Evolutionary conservation across 2,329 filamentous ascomycete genomes (phyloP).

Genomic region (Botryotinia calthae): DNA sequence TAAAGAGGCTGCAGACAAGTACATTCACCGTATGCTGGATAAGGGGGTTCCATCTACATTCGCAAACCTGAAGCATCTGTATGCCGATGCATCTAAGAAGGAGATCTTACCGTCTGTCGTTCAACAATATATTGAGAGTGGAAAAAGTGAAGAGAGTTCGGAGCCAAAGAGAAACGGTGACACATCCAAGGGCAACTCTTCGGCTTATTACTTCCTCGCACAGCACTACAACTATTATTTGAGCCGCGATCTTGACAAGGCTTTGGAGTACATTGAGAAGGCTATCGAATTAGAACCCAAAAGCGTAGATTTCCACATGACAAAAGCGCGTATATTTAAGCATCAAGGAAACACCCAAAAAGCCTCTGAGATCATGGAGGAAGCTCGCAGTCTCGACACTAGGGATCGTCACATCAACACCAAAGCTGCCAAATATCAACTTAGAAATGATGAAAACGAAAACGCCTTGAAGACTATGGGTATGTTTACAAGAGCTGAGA

Average conservation of each 20-base stretch:
- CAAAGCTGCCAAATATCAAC: conserved; percentile 94
- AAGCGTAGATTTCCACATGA: conserved; percentile 90
- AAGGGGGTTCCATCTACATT: conserved; percentile 96
- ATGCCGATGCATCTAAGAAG: conserved; percentile 74
- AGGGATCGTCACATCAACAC: conserved; percentile 98
- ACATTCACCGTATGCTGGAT: conserved; percentile 79
- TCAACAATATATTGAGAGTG: conserved; percentile 70
- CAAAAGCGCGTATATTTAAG: conserved; percentile 92
- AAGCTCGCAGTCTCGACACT: conserved; percentile 78
- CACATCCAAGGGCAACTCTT: conserved; percentile 65
- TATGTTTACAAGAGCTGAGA: conserved; percentile 90
- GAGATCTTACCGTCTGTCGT: conserved; percentile 72
- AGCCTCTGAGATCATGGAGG: conserved; percentile 84
- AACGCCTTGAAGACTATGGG: conserved; percentile 84
- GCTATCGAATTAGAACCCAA: conserved; percentile 76
- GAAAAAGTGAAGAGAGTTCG: conserved; percentile 44
- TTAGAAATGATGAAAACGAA: conserved; percentile 88
- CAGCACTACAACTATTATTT: conserved; percentile 95
- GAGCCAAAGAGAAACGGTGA: conserved; percentile 47
- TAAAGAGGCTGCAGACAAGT: conserved; percentile 70
- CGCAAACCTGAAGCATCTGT: conserved; percentile 92
- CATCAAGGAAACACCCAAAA: conserved; percentile 76
- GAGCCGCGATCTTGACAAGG: conserved; percentile 80
- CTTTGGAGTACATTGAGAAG: conserved; percentile 77
- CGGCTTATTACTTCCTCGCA: conserved; percentile 87